phyloP scores from a whole-genome alignment of 1,284 basidiomycete species.

The Pseudomicrostroma phylloplanum region DNA sequence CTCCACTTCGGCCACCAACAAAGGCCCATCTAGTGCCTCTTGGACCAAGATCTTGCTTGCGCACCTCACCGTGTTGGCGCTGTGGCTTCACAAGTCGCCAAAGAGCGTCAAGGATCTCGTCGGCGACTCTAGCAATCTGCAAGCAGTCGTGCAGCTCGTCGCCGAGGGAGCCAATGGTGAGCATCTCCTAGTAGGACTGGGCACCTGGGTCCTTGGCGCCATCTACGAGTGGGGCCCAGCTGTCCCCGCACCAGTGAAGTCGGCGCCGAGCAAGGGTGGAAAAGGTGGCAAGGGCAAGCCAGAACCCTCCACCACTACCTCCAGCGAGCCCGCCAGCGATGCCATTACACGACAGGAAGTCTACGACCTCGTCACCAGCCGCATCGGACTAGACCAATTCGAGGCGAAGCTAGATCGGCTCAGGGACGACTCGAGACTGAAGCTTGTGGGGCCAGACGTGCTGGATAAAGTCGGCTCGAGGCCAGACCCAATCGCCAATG shows the following conservation, averaged over 20 bases:
- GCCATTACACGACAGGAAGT: conserved; percentile 33
- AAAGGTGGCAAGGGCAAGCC: conserved; percentile 7
- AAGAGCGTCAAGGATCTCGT: conserved; percentile 80
- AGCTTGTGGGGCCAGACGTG: conserved; percentile 73
- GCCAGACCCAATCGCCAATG: conserved; percentile 14
- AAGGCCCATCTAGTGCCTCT: neutral
- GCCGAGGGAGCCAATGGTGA: conserved; percentile 81
- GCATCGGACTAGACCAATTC: conserved; percentile 77
- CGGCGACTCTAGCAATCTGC: conserved; percentile 76
- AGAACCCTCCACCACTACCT: neutral
- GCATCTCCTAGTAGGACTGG: conserved; percentile 78
- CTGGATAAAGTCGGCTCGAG: conserved; percentile 45
- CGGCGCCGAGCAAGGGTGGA: neutral
- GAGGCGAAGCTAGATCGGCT: conserved; percentile 77
- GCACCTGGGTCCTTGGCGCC: conserved; percentile 82
- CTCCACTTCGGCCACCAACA: conserved; percentile 22
- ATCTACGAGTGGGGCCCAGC: conserved; percentile 60
- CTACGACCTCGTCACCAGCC: conserved; percentile 69
- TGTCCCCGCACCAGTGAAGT: neutral
- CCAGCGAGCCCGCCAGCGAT: conserved; percentile 3
- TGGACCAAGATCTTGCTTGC: conserved; percentile 85
- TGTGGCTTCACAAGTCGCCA: conserved; percentile 97
- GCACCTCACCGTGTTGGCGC: conserved; percentile 73
- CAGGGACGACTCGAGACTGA: conserved; percentile 85
- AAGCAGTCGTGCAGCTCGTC: conserved; percentile 73